A percentile compares a stretch with the other conserved stretches of the same genome.
phyloP scores from a whole-genome alignment of 2,329 filamentous ascomycete species.

The Hortaea sp. region DNA sequence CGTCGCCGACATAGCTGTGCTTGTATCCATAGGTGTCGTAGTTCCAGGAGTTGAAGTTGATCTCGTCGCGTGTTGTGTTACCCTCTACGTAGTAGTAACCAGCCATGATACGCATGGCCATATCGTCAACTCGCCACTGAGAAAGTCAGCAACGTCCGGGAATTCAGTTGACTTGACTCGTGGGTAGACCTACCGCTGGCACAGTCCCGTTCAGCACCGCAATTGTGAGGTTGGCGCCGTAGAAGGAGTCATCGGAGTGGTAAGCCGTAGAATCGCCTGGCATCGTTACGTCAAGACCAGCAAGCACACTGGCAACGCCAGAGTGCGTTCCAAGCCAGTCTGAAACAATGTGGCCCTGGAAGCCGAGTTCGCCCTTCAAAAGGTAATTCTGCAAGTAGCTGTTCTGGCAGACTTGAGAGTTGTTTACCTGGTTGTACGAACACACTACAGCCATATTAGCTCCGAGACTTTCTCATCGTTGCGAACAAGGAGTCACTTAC shows the following conservation, averaged over 20 bases:
- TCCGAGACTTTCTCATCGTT: no score
- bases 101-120: slow-evolving; percentile 71
- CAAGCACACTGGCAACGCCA: slow-evolving; percentile 54
- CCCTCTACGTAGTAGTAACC: slow-evolving; percentile 55
- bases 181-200: slow-evolving; percentile 40
- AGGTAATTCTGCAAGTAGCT: slow-evolving; percentile 64
- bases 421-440: slow-evolving; percentile 70
- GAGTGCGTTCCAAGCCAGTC: slow-evolving; percentile 64
- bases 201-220: slow-evolving; percentile 83
- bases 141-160: no score
- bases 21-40: slow-evolving; percentile 61
- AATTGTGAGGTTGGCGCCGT: slow-evolving; percentile 71
- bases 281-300: slow-evolving; percentile 79
- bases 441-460: slow-evolving; percentile 20
- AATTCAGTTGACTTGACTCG: background rate
- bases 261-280: slow-evolving; percentile 66
- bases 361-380: slow-evolving; percentile 69
- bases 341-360: slow-evolving; percentile 67
- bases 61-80: slow-evolving; percentile 34
- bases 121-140: slow-evolving; percentile 71
- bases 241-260: slow-evolving; percentile 42
- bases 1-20: slow-evolving; percentile 52
- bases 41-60: slow-evolving; percentile 84
- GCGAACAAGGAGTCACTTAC: slow-evolving; percentile 16
- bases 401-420: slow-evolving; percentile 71